Evolutionary conservation across 441 rosid species (phyloP), one percentile per base, ranked within the genome.

Genomic region (Isatis lusitanica): DNA sequence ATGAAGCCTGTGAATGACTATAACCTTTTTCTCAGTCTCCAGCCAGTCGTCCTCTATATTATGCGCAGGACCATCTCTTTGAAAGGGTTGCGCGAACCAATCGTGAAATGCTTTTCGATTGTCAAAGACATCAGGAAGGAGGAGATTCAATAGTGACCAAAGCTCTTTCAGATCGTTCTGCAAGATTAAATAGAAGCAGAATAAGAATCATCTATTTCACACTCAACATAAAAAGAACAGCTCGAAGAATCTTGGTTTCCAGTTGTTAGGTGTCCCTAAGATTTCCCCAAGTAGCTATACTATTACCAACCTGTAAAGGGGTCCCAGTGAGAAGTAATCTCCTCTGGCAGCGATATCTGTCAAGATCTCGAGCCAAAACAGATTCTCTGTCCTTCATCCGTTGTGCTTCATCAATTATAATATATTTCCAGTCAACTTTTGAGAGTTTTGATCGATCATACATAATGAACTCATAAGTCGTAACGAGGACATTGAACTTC

Each of bases 331-430:
- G 98, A 84, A 96, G 98, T 38, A 96, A 88, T 74, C 99, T 97
- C 87, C 99, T 87, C 82, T 93, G 98, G 79, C 99, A 96, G 46
- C 96, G 97, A 74, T 96, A 96, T 64, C 98, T 86, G 79, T 96
- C 99, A 85, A 96, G 99, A 90, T 96, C 99, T 68, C 99, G 97
- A 55, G 99, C 99, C 85, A 96, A 85, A 87, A 96, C 99, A 35
- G 99, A 96, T 74, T 96, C 98, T 70, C 99, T 87, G 79, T 96
- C 99, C 80, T 96, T 96, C 98, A 96, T 96, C 77, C 99, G 86
- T 74, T 96, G 99, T 63, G 99, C 99, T 81, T 96, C 99, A 80
- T 96, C 99, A 80, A 96, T 96, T 82, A 96, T 80, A 67, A 96
- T 96, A 75, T 96, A 96, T 79, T 92, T 96, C 99, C 99, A 96